phyloP scores from a whole-genome alignment of 2,329 filamentous ascomycete species.

The Aureobasidium sp. region DNA sequence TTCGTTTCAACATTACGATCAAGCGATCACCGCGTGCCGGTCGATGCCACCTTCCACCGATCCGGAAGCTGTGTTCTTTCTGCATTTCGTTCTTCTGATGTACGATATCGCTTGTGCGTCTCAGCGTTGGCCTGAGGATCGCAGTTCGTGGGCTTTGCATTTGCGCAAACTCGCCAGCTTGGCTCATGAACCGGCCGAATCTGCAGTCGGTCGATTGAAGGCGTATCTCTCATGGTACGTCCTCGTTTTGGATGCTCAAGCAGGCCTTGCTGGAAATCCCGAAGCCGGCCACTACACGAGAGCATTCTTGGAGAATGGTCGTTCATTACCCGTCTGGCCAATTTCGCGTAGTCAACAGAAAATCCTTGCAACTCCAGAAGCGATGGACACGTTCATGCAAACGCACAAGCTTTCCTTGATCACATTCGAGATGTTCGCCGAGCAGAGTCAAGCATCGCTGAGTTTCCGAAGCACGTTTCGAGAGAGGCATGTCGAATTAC shows the following conservation, averaged over 20 bases:
- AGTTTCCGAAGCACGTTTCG: neutral
- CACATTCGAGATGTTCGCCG: conserved; percentile 1
- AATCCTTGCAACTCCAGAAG: neutral
- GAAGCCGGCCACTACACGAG: conserved; percentile 10
- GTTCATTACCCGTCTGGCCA: neutral
- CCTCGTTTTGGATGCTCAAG: conserved; percentile 38
- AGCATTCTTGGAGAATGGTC: conserved; percentile 9
- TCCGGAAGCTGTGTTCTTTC: neutral
- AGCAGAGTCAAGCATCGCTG: neutral
- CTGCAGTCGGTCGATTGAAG: neutral
- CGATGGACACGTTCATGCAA: neutral
- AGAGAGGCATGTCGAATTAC: neutral
- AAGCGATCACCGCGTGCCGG: conserved; percentile 10
- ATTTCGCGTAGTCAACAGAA: neutral
- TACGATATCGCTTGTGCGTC: conserved; percentile 10
- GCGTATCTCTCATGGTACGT: conserved; percentile 44
- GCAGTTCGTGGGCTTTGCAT: neutral
- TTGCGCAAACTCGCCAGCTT: neutral
- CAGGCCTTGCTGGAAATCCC: conserved; percentile 9
- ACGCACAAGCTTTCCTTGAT: neutral
- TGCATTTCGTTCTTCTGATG: conserved; percentile 4
- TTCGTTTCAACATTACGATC: conserved; percentile 8
- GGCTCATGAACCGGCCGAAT: neutral
- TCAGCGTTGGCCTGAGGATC: conserved; percentile 2
- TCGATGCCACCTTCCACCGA: conserved; percentile 25